Evolutionary conservation across 805 yeast genomes (phyloP).

Genomic region (Maudiozyma barnettii): DNA sequence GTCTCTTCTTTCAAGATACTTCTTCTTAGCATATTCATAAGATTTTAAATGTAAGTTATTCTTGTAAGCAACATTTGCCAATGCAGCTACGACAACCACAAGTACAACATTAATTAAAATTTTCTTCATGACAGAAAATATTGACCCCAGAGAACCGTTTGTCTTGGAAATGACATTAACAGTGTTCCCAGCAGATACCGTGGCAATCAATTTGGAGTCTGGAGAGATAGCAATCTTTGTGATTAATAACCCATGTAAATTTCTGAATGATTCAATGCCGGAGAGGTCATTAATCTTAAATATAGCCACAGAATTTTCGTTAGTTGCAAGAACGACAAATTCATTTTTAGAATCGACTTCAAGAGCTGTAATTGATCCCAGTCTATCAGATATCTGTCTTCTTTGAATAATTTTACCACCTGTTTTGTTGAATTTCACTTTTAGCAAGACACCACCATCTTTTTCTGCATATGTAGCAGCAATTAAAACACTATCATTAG

Average conservation of each 20-base stretch:
- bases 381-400: constrained; percentile 25
- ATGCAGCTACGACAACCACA: constrained; percentile 17
- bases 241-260: constrained; percentile 70
- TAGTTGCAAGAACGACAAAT: constrained; percentile 35
- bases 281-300: constrained; percentile 44
- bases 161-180: constrained; percentile 43
- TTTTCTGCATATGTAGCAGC: constrained; percentile 36
- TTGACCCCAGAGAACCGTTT: neutral
- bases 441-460: constrained; percentile 31
- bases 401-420: constrained; percentile 15
- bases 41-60: constrained; percentile 18
- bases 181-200: constrained; percentile 70
- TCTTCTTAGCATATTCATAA: constrained; percentile 11
- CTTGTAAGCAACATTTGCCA: constrained; percentile 18
- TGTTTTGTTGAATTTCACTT: constrained; percentile 21
- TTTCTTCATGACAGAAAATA: neutral
- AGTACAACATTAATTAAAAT: constrained; percentile 20
- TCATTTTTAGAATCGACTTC: constrained; percentile 31
- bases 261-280: constrained; percentile 40
- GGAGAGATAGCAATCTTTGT: constrained; percentile 65
- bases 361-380: constrained; percentile 43
- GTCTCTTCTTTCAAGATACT: constrained; percentile 12
- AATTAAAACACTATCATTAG: constrained; percentile 31
- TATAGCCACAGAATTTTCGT: constrained; percentile 58
- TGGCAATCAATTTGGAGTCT: constrained; percentile 54